Percentiles rank a stretch among this genome's conserved stretches.
These are phyloP conservation scores for Magnusiomyces paraingens DNA, from an alignment of 1,139 yeast genomes.

Conservation along the genomic window DNA sequence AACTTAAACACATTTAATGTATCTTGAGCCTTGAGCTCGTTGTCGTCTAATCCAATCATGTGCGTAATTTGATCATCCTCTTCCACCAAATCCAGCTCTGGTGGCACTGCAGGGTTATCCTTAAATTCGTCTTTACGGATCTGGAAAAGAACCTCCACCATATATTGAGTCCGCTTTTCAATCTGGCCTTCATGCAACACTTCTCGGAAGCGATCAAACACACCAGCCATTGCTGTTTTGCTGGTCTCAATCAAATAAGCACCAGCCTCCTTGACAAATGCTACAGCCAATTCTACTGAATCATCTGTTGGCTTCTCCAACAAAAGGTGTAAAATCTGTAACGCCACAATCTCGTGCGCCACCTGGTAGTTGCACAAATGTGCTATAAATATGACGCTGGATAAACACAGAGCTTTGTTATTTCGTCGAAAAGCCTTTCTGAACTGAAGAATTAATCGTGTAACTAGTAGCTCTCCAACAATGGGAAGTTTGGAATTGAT, in stretches of 20 bases:
- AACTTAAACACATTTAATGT: slow-evolving; percentile 45
- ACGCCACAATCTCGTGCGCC: slow-evolving; percentile 52
- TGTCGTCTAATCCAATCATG: slow-evolving; percentile 46
- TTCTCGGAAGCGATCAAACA: slow-evolving; percentile 56
- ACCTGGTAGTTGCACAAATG: slow-evolving; percentile 63
- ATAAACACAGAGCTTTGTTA: slow-evolving; percentile 41
- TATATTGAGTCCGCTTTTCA: slow-evolving; percentile 40
- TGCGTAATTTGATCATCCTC: slow-evolving; percentile 60
- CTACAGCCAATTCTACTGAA: slow-evolving; percentile 44
- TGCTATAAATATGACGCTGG: slow-evolving; percentile 48
- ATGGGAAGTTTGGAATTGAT: slow-evolving; percentile 65
- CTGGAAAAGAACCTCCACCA: slow-evolving; percentile 50
- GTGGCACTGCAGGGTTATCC: slow-evolving; percentile 38
- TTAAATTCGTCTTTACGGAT: slow-evolving; percentile 45
- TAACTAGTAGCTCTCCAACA: slow-evolving; percentile 53
- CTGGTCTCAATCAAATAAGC: slow-evolving; percentile 39
- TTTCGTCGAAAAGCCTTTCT: slow-evolving; percentile 47
- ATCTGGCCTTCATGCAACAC: slow-evolving; percentile 52
- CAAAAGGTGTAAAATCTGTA: slow-evolving; percentile 59
- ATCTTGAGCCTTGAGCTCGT: slow-evolving; percentile 41
- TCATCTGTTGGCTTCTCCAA: slow-evolving; percentile 49
- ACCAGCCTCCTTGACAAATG: slow-evolving; percentile 43
- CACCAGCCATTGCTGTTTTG: slow-evolving; percentile 42
- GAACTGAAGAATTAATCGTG: slow-evolving; percentile 55
- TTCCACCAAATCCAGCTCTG: slow-evolving; percentile 54